These are phyloP conservation scores for Vitis cinerea DNA, from an alignment of 164 flowering plant genomes.

Conservation along the genomic window DNA sequence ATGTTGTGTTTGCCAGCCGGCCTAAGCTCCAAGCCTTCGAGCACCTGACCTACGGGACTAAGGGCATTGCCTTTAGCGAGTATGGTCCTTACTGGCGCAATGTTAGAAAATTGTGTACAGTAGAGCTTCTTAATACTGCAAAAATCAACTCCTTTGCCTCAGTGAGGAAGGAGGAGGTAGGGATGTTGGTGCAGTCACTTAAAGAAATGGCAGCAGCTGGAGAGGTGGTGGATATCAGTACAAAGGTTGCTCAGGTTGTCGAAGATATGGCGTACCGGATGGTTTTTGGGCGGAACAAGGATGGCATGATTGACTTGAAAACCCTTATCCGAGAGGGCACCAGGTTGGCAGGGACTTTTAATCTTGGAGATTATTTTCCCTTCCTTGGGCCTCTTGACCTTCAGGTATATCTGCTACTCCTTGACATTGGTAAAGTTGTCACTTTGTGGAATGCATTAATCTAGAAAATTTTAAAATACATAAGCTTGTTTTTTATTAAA, in stretches of 20 bases:
- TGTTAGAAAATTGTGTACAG: constrained; percentile 18
- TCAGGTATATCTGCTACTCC: constrained; percentile 12
- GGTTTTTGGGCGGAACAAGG: constrained; percentile 10
- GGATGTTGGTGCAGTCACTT: no score
- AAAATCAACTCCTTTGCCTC: constrained; percentile 20
- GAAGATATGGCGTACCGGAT: constrained; percentile 14
- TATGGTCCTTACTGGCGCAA: constrained; percentile 34
- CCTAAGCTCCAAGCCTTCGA: constrained; percentile 10
- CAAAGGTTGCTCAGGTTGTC: background rate
- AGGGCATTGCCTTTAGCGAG: constrained; percentile 11
- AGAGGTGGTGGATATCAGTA: constrained; percentile 3
- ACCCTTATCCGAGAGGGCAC: constrained; percentile 7
- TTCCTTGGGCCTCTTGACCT: constrained; percentile 15
- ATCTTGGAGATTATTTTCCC: constrained; percentile 30
- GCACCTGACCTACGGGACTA: constrained; percentile 11
- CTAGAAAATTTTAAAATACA: no score
- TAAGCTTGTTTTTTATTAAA: no score
- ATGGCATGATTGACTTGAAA: constrained; percentile 12
- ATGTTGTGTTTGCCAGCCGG: constrained; percentile 16
- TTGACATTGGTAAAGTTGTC: no score
- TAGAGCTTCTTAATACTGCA: constrained; percentile 17
- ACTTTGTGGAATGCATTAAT: no score
- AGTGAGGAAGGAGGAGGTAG: constrained; percentile 8
- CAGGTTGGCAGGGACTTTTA: constrained; percentile 19
- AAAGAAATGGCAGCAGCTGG: no score